Base-by-base conservation (phyloP, 768 basidiomycete genomes). In the Pulveroboletus frians region DNA sequence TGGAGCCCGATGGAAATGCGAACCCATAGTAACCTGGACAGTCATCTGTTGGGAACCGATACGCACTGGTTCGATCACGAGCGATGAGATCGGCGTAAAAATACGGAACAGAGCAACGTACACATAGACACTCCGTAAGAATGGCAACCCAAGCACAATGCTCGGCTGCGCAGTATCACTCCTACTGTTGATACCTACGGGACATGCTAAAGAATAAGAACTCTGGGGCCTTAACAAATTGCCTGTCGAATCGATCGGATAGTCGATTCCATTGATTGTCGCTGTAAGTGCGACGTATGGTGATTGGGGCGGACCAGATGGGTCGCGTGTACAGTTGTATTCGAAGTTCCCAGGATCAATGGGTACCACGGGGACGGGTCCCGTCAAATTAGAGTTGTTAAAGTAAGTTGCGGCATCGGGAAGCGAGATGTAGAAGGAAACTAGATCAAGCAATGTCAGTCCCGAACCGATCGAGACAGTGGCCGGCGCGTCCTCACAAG, bases 1-100 rank as follows among this genome's bases (percentile, higher is more conserved):
- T 67, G 0, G 67, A 50, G 0, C 62, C 62, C 3, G 56, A 43
- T 2, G 56, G 63, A 32, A 68, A 67, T 5, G 67, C 66, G 26
- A 67, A 67, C 27, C 65, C 65, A 13, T 68, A 67, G 37, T 65
- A 65, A 6, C 56, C 66, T 3, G 65, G 65, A 39, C 65, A 69
- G 29, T 43, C 30, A 4, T 39, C 63, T 4, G 60, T 67, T 6
- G 62, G 65, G 46, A 67, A 68, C 26, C 67, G 65, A 46, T 67
- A 69, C 13, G 66, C 67, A 4, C 66, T 67, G 27, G 3, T 3
- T 31, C 14, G 6, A 23, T 15, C 21, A 21, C 8, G 21, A 34
- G 41, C 14, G 2, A 34, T 57, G 29, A 43, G 36, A 42, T 26
- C 13, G 17, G 15, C 3, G 17, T n/a, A 9, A 32, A 14, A 30